phyloP scores from a whole-genome alignment of 2,329 filamentous ascomycete species.

The Aspergillus fructus region DNA sequence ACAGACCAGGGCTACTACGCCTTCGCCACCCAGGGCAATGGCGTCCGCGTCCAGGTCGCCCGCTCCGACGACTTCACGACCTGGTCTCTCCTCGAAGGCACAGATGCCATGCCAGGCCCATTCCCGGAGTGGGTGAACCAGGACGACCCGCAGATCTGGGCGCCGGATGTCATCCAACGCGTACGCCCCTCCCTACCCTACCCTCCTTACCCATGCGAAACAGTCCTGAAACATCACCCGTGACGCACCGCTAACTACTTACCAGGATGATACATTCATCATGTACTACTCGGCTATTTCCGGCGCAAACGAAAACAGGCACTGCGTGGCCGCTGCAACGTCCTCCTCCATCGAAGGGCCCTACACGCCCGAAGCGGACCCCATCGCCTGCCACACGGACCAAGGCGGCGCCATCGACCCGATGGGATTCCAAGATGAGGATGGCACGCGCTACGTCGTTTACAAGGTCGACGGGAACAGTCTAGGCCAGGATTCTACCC shows the following conservation, averaged over 20 bases:
- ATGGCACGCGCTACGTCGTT: constrained; percentile 57
- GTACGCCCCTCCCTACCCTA: constrained; percentile 12
- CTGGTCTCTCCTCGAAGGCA: constrained; percentile 47
- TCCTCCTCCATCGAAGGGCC: constrained; percentile 52
- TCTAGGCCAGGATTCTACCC: constrained; percentile 45
- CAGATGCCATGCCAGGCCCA: neutral
- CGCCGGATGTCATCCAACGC: constrained; percentile 56
- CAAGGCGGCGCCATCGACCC: constrained; percentile 64
- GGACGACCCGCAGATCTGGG: constrained; percentile 52
- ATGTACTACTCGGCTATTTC: constrained; percentile 60
- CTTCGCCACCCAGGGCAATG: constrained; percentile 53
- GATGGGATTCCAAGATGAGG: constrained; percentile 57
- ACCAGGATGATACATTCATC: constrained; percentile 49
- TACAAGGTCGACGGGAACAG: constrained; percentile 69
- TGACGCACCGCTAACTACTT: neutral
- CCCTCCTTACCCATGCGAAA: too few species aligned
- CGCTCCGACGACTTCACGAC: constrained; percentile 46
- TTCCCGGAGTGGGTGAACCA: neutral
- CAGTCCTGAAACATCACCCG: neutral
- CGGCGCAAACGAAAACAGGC: constrained; percentile 33
- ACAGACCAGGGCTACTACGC: constrained; percentile 40
- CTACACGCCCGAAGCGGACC: constrained; percentile 48
- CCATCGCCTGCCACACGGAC: constrained; percentile 54
- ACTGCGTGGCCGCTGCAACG: constrained; percentile 61
- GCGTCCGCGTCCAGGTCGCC: constrained; percentile 54